Base-by-base conservation (phyloP, 192 early-diverging fungal species). In the Cladochytrium replicatum region DNA sequence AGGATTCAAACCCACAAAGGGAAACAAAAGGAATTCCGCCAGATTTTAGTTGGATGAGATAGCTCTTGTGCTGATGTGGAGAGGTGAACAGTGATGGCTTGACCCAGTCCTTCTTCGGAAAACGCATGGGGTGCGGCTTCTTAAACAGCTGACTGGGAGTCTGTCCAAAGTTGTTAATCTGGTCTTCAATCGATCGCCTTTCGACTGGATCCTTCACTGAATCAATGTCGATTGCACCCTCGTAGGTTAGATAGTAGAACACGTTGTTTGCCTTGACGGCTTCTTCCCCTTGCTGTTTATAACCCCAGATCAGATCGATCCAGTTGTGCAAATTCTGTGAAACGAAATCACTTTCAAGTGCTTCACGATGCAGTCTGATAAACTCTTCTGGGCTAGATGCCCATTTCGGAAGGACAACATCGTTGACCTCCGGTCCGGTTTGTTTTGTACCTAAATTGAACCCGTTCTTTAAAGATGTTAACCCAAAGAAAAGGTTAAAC, bases 111-210 rank as follows among this genome's bases (percentile, higher is more conserved):
- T 24, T 24, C 6, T 26, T 24, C 2, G 45, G 34, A 8, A 47
- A 48, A 46, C 83, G 69, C 19, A 63, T 44, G 26, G 86, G 85
- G 68, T 97, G 93, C 0, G 90, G 87, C 57, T 74, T 77, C 40
- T 74, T 82, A 50, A 97, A 93, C 45, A 97, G 60, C 55, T 92
- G 88, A 7, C 80, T 72, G 8, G 93, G 91, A 1, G 93, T 97
- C 63, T 97, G 93, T 4, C 93, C 93, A 81, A 97, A 97, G 67
- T 97, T 90, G 61, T 95, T 80, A 50, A 97, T 97, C 52, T 91
- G 88, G 47, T 88, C 91, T 43, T 89, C 89, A 11, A 89, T 88
- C 4, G 89, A 85, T 11, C 79, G 75, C 32, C 88, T 78, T 59
- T 97, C 90, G 23, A 95, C 69, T 2, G 87, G 85, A 58, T 97